Evolutionary conservation across 1,284 basidiomycete species (phyloP), one percentile per base, ranked within the genome.

Genomic region (Spongiforma sp.): DNA sequence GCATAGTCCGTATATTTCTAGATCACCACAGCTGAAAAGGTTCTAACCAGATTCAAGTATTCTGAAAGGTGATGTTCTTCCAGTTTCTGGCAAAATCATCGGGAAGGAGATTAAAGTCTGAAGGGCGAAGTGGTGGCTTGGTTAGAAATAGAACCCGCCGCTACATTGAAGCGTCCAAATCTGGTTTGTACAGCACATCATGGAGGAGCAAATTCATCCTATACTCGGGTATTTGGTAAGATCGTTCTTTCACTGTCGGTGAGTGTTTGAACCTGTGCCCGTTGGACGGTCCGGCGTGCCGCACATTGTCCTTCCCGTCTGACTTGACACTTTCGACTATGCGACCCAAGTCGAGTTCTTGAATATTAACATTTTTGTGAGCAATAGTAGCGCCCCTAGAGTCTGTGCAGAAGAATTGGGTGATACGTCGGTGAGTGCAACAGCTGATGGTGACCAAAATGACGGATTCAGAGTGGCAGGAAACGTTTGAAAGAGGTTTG

Each of bases 181-280:
- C 24, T 68, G 32, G 43, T 65, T 28, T 70, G 65, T 37, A 62
- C 53, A 8, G 60, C 67, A 6, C 67, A 64, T 24, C 64, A 67
- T 21, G 69, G 67, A 24, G 64, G 69, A 5, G 62, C 60, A 3
- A 69, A 70, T 54, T 71, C 67, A 3, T 69, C 62, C 46, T 67
- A 46, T n/a, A n/a, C 5, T 67, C 69, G 7, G 59, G 57, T 6
- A 10, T 65, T 39, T 65, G 63, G 68, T 68, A n/a, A 61, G 57
- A 14, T 26, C 41, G 21, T 58, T 36, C 15, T 26, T 14, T 46
- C 0, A 14, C 9, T 19, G 37, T 39, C 11, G n/a, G 24, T 10
- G 41, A 24, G 7, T 39, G 8, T 53, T 46, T 28, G 17, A 28
- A 32, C 21, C 17, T 10, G 17, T 26, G 11, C n/a, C 12, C 30